A percentile compares a stretch with the other conserved stretches of the same genome.
phyloP scores from a whole-genome alignment of 768 basidiomycete species.

The Suillus discolor region DNA sequence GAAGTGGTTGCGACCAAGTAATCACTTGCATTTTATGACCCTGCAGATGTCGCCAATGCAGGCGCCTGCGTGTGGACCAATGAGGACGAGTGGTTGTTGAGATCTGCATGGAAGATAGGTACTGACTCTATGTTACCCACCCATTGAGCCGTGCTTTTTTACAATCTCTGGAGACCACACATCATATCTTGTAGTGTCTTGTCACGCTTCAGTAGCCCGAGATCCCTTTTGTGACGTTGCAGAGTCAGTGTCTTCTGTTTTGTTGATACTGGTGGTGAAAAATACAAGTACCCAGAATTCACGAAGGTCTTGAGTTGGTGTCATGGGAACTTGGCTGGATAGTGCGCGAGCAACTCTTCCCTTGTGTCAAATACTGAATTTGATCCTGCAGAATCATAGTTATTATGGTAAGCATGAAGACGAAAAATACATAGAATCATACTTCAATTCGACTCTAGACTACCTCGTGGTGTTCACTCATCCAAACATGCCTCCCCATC shows the following conservation, averaged over 20 bases:
- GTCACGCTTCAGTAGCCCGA: conserved; percentile 79
- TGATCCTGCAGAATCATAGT: no score
- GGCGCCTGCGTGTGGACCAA: conserved; percentile 84
- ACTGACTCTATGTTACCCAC: conserved; percentile 46
- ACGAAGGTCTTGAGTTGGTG: no score
- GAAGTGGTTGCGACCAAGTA: conserved; percentile 83
- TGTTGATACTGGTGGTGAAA: background rate
- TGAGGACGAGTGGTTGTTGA: conserved; percentile 90
- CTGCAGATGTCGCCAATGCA: conserved; percentile 46
- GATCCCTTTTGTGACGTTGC: no score
- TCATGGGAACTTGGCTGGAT: conserved; percentile 80
- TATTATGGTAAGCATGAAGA: no score
- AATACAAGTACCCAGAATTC: conserved; percentile 64
- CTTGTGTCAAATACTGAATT: no score
- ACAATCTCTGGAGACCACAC: conserved; percentile 58
- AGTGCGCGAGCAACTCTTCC: conserved; percentile 66
- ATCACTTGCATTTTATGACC: conserved; percentile 77
- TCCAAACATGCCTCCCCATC: no score
- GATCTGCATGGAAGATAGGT: conserved; percentile 64
- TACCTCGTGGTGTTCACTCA: no score
- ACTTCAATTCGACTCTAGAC: no score
- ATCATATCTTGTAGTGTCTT: conserved; percentile 70
- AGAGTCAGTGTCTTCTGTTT: background rate
- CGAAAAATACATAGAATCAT: no score
- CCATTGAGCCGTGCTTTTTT: conserved; percentile 62